Evolutionary conservation across 2,329 filamentous ascomycete species (phyloP).

Genomic region (Ascochyta lentis): DNA sequence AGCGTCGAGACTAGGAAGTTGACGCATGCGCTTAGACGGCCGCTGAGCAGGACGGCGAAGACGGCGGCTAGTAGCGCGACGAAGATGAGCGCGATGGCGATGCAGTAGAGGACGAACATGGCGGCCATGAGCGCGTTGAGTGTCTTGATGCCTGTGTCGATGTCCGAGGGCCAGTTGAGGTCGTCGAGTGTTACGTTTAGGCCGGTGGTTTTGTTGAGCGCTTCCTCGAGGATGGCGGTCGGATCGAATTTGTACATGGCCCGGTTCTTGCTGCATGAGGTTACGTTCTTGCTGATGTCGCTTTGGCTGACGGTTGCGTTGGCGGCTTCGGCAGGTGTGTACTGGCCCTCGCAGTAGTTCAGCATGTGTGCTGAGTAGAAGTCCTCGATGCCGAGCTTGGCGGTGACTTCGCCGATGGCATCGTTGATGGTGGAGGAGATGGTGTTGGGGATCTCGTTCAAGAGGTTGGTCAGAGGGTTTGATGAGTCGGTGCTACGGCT

Average conservation of each 20-base stretch:
- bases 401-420: constrained; percentile 55
- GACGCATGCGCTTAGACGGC: constrained; percentile 55
- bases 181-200: constrained; percentile 58
- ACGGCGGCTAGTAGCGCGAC: constrained; percentile 57
- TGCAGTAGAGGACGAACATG: constrained; percentile 66
- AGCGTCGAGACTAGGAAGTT: constrained; percentile 59
- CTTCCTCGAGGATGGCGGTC: constrained; percentile 55
- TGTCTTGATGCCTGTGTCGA: constrained; percentile 60
- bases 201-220: constrained; percentile 52
- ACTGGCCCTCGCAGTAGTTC: constrained; percentile 63
- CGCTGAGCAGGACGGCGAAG: constrained; percentile 54
- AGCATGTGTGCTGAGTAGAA: constrained; percentile 69
- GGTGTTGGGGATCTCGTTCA: constrained; percentile 45
- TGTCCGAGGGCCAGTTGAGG: constrained; percentile 63
- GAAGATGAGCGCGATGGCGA: constrained; percentile 62
- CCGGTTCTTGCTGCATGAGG: constrained; percentile 60
- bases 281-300: constrained; percentile 59
- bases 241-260: constrained; percentile 66
- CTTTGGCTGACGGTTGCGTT: constrained; percentile 52
- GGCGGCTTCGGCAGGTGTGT: constrained; percentile 51
- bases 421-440: constrained; percentile 43
- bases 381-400: constrained; percentile 62
- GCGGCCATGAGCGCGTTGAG: constrained; percentile 59
- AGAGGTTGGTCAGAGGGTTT: constrained; percentile 38
- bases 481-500: constrained; percentile 32